Percentiles rank a stretch among this genome's conserved stretches.
Evolutionary conservation across 768 basidiomycete genomes (phyloP).

Genomic region (Exidia glandulosa): DNA sequence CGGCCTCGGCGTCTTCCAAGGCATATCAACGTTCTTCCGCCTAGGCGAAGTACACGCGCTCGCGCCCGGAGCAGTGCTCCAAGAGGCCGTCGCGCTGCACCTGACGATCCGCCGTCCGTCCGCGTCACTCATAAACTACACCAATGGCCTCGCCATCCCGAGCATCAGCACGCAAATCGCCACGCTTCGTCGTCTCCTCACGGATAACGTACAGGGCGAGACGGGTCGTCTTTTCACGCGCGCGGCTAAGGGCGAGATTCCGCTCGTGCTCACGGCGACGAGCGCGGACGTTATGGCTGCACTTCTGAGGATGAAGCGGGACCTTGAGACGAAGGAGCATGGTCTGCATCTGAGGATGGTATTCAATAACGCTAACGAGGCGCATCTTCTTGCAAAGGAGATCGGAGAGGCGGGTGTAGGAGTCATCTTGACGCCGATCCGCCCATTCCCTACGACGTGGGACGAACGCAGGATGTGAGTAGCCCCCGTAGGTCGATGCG

Average conservation of each 20-base stretch:
- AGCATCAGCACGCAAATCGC: conserved; percentile 80
- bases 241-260: conserved; percentile 24
- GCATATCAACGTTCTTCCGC: conserved; percentile 52
- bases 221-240: conserved; percentile 22
- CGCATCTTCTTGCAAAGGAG: conserved; percentile 49
- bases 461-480: conserved; percentile 47
- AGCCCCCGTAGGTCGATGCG: neutral
- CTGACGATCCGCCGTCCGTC: conserved; percentile 26
- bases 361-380: conserved; percentile 27
- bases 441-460: conserved; percentile 59
- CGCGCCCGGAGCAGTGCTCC: conserved; percentile 51
- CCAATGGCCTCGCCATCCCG: conserved; percentile 66
- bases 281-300: conserved; percentile 33
- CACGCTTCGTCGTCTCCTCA: conserved; percentile 51
- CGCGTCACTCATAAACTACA: conserved; percentile 24
- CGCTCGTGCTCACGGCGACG: conserved; percentile 25
- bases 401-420: conserved; percentile 52
- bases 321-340: conserved; percentile 9
- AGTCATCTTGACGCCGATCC: conserved; percentile 53
- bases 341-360: conserved; percentile 1
- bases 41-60: conserved; percentile 49
- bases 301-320: conserved; percentile 27
- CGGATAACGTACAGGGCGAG: conserved; percentile 8
- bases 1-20: conserved; percentile 44
- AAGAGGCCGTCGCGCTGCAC: conserved; percentile 56